These are phyloP conservation scores for Lasiosphaeria ovina DNA, from an alignment of 495 filamentous ascomycete species.

Conservation along the genomic window DNA sequence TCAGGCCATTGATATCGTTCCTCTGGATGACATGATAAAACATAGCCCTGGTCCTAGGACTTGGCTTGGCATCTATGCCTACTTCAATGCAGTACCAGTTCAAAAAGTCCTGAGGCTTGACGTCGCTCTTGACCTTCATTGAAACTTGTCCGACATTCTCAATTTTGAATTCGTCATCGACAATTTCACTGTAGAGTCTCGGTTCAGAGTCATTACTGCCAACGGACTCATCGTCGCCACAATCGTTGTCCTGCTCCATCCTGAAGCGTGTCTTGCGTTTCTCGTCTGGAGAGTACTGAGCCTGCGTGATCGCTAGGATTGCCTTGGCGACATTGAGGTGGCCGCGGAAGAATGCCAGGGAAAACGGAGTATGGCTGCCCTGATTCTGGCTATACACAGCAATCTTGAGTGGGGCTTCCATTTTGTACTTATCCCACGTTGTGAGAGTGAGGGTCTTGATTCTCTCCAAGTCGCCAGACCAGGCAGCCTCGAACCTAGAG, in stretches of 20 bases:
- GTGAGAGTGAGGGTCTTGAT: slow-evolving; percentile 51
- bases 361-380: slow-evolving; percentile 51
- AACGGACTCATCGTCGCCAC: slow-evolving; percentile 27
- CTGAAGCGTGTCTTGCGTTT: slow-evolving; percentile 46
- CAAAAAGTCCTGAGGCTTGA: slow-evolving; percentile 50
- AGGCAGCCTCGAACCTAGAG: slow-evolving; percentile 64
- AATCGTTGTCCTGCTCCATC: slow-evolving; percentile 40
- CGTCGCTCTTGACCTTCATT: slow-evolving; percentile 58
- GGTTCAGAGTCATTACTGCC: slow-evolving; percentile 33
- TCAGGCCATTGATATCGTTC: slow-evolving; percentile 34
- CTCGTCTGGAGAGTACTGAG: slow-evolving; percentile 59
- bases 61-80: slow-evolving; percentile 13
- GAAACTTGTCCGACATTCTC: slow-evolving; percentile 66
- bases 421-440: slow-evolving; percentile 45
- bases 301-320: slow-evolving; percentile 63
- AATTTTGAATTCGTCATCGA: slow-evolving; percentile 64
- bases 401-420: slow-evolving; percentile 58
- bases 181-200: slow-evolving; percentile 47
- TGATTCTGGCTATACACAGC: slow-evolving; percentile 47
- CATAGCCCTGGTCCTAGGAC: slow-evolving; percentile 10
- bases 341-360: slow-evolving; percentile 60
- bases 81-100: slow-evolving; percentile 24
- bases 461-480: slow-evolving; percentile 60
- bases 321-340: slow-evolving; percentile 59
- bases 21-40: slow-evolving; percentile 35